phyloP scores from a whole-genome alignment of 208 protist genomes.

The Trypanosoma grayi region DNA sequence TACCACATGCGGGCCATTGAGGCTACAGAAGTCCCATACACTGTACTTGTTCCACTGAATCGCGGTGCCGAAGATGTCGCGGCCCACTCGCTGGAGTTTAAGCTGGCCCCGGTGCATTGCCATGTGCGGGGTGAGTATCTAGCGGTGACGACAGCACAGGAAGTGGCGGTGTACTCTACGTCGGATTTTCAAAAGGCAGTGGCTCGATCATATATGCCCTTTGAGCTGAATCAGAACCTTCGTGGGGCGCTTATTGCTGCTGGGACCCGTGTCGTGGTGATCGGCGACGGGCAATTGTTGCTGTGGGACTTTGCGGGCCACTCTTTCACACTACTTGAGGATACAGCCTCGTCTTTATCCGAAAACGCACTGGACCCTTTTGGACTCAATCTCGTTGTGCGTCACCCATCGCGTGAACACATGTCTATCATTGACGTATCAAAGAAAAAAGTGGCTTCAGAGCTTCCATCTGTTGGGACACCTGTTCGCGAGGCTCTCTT shows the following conservation, averaged over 20 bases:
- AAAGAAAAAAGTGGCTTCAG: constrained; percentile 48
- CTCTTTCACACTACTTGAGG: constrained; percentile 47
- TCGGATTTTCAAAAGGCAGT: constrained; percentile 30
- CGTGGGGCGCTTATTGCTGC: constrained; percentile 55
- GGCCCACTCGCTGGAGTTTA: constrained; percentile 28
- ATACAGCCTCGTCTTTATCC: constrained; percentile 33
- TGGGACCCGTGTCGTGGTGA: constrained; percentile 66
- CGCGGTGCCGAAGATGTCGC: constrained; percentile 47
- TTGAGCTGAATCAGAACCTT: constrained; percentile 53
- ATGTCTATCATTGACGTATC: constrained; percentile 66
- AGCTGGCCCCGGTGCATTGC: constrained; percentile 24
- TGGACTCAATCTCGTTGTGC: constrained; percentile 48
- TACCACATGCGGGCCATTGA: constrained; percentile 33
- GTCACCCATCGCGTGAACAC: constrained; percentile 25
- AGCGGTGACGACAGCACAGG: constrained; percentile 43
- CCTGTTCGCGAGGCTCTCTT: constrained; percentile 46
- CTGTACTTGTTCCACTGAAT: constrained; percentile 63
- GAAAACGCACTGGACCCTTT: constrained; percentile 42
- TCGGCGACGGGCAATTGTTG: constrained; percentile 44
- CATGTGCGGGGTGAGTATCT: constrained; percentile 60
- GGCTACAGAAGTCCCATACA: constrained; percentile 39
- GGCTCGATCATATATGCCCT: constrained; percentile 52
- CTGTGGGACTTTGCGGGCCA: constrained; percentile 76
- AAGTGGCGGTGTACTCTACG: constrained; percentile 54
- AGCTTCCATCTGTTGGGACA: constrained; percentile 46